Conservation (phyloP, 2,329 filamentous ascomycete species). For the Gaeumannomyces tritici region DNA sequence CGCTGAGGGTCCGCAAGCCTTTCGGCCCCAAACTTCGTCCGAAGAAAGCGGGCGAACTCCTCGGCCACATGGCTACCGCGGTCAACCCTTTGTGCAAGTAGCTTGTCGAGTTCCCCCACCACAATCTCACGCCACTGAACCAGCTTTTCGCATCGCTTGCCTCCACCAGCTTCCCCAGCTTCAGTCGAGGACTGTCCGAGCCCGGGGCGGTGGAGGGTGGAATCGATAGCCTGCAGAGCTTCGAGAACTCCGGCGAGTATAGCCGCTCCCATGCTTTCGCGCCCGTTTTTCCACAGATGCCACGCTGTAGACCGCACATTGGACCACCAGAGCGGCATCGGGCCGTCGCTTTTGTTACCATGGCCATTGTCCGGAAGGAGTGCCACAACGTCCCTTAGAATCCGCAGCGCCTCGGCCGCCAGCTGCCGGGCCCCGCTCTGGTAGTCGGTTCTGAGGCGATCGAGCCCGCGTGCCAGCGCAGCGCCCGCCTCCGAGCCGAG, state of each 20-base stretch:
- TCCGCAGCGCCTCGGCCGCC: slow-evolving; percentile 39
- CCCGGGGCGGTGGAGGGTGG: slow-evolving; percentile 12
- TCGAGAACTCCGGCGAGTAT: slow-evolving; percentile 41
- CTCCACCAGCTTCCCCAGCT: neutral
- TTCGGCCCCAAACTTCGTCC: slow-evolving; percentile 17
- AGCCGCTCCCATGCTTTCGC: slow-evolving; percentile 56
- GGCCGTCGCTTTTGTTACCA: slow-evolving; percentile 5
- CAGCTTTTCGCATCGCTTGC: slow-evolving; percentile 8
- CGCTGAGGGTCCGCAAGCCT: slow-evolving; percentile 8
- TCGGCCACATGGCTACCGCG: slow-evolving; percentile 14
- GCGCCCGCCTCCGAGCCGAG: slow-evolving; percentile 33
- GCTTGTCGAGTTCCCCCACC: slow-evolving; percentile 9
- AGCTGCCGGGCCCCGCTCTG: slow-evolving; percentile 50
- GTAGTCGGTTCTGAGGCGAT: slow-evolving; percentile 42
- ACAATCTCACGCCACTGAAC: slow-evolving; percentile 7
- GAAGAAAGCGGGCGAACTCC: slow-evolving; percentile 25
- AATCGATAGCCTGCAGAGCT: slow-evolving; percentile 30
- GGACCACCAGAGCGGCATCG: slow-evolving; percentile 40
- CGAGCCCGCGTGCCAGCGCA: slow-evolving; percentile 35
- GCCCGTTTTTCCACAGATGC: slow-evolving; percentile 55
- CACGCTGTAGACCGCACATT: slow-evolving; percentile 47
- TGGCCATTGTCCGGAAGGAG: slow-evolving; percentile 16
- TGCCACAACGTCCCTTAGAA: slow-evolving; percentile 35
- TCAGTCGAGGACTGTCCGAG: too few relatives aligned
- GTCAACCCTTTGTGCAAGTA: slow-evolving; percentile 11